Percentiles rank a stretch among this genome's conserved stretches.
Conservation (phyloP, 805 yeast genomes). For the Metschnikowia similis region DNA sequence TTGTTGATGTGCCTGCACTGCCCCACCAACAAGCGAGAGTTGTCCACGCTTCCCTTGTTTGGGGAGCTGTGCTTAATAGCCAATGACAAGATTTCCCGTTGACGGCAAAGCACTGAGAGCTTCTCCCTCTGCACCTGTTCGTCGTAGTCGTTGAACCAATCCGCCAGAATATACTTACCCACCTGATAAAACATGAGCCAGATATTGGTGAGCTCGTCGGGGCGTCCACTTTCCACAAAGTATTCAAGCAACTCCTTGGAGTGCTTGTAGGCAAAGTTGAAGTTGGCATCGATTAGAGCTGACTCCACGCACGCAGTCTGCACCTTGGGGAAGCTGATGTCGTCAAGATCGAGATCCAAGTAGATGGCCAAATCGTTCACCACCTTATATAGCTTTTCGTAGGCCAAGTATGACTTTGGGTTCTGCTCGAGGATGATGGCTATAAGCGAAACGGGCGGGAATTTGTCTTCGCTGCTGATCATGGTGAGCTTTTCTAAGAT, state of each 20-base stretch:
- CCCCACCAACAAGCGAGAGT: constrained; percentile 50
- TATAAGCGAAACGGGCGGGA: constrained; percentile 24
- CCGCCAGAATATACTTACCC: constrained; percentile 45
- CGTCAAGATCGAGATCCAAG: constrained; percentile 21
- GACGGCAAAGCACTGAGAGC: constrained; percentile 36
- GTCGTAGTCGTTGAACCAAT: constrained; percentile 18
- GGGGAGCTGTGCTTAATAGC: constrained; percentile 38
- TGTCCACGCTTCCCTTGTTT: constrained; percentile 46
- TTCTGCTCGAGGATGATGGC: constrained; percentile 51
- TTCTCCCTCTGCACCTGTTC: constrained; percentile 12
- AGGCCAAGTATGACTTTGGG: constrained; percentile 44
- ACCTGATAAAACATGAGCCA: constrained; percentile 80
- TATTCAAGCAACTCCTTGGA: constrained; percentile 36
- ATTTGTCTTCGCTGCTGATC: constrained; percentile 6
- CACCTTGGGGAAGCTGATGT: constrained; percentile 28
- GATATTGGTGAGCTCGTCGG: constrained; percentile 24
- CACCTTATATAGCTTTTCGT: constrained; percentile 38
- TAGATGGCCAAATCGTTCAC: constrained; percentile 40
- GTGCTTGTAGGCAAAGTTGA: constrained; percentile 49
- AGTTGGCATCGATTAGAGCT: constrained; percentile 60
- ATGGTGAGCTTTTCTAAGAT: constrained; percentile 11
- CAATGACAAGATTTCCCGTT: constrained; percentile 51
- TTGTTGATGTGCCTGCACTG: constrained; percentile 58
- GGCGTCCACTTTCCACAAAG: constrained; percentile 10
- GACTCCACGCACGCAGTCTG: constrained; percentile 59